A percentile compares a stretch with the other conserved stretches of the same genome.
Evolutionary conservation across 2,329 filamentous ascomycete genomes (phyloP).

Genomic region (Daldinia eschscholtzii): DNA sequence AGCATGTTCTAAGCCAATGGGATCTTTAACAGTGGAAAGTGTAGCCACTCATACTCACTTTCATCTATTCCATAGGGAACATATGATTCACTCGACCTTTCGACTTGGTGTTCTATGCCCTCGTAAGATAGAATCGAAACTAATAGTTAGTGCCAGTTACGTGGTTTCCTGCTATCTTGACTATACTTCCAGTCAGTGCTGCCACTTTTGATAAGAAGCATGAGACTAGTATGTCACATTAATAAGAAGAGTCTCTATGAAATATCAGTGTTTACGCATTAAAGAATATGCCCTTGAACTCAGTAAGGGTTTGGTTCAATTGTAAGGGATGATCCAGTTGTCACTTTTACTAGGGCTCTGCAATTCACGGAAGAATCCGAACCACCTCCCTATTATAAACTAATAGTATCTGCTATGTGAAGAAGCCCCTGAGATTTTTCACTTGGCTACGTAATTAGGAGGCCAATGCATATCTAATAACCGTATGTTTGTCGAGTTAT

Average conservation of each 20-base stretch:
- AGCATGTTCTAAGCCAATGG: neutral
- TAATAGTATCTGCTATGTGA: neutral
- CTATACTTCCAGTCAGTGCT: neutral
- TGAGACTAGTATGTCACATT: neutral
- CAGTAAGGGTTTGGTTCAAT: neutral
- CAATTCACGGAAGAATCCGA: neutral
- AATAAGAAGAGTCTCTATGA: neutral
- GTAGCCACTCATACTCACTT: neutral
- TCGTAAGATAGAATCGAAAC: neutral
- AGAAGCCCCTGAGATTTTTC: neutral
- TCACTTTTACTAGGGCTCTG: neutral
- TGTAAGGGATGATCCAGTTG: neutral
- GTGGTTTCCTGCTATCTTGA: neutral
- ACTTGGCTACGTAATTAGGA: neutral
- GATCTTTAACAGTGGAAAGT: neutral
- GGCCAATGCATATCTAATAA: neutral
- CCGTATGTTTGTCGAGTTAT: neutral
- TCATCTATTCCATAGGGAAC: neutral
- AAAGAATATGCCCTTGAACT: neutral
- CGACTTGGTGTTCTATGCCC: neutral
- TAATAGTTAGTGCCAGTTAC: neutral
- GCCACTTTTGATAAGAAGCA: neutral
- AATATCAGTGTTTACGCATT: neutral
- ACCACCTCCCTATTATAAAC: neutral
- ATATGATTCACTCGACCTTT: slow-evolving; percentile 2